These are phyloP conservation scores for Starmera pachycereana DNA, from an alignment of 805 yeast species.

Conservation along the genomic window DNA sequence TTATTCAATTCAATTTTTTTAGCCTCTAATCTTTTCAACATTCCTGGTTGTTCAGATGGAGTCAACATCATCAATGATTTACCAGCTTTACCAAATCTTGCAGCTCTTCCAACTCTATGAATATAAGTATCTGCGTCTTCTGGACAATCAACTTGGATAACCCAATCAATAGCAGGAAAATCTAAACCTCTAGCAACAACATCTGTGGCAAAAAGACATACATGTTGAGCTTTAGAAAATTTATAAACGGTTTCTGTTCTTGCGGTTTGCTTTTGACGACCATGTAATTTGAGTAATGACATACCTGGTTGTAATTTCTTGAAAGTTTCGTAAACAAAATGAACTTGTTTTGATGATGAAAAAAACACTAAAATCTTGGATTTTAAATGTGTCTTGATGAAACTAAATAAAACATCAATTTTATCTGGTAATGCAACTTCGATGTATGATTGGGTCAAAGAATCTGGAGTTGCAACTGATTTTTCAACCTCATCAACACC, in stretches of 20 bases:
- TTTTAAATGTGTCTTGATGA: conserved; percentile 62
- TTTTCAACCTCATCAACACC: conserved; percentile 60
- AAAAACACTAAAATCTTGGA: conserved; percentile 75
- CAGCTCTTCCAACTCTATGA: conserved; percentile 95
- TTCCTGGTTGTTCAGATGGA: conserved; percentile 74
- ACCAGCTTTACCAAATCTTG: conserved; percentile 87
- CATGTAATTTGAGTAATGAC: conserved; percentile 66
- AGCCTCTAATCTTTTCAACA: conserved; percentile 49
- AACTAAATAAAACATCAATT: conserved; percentile 68
- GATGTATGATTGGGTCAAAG: conserved; percentile 76
- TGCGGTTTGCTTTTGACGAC: conserved; percentile 74
- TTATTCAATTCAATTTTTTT: conserved; percentile 62
- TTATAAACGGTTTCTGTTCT: conserved; percentile 70
- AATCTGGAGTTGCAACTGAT: conserved; percentile 72
- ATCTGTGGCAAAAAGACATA: conserved; percentile 87
- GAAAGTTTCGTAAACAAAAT: conserved; percentile 24
- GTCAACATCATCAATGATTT: conserved; percentile 73
- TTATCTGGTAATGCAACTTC: conserved; percentile 68
- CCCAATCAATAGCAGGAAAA: conserved; percentile 90
- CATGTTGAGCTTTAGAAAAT: conserved; percentile 32
- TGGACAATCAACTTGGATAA: conserved; percentile 89
- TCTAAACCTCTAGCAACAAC: conserved; percentile 97
- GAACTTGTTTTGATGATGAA: conserved; percentile 52
- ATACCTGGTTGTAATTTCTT: conserved; percentile 24
- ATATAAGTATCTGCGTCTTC: conserved; percentile 84